phyloP scores from a whole-genome alignment of 2,329 filamentous ascomycete species.

The Plenodomus lindquistii region DNA sequence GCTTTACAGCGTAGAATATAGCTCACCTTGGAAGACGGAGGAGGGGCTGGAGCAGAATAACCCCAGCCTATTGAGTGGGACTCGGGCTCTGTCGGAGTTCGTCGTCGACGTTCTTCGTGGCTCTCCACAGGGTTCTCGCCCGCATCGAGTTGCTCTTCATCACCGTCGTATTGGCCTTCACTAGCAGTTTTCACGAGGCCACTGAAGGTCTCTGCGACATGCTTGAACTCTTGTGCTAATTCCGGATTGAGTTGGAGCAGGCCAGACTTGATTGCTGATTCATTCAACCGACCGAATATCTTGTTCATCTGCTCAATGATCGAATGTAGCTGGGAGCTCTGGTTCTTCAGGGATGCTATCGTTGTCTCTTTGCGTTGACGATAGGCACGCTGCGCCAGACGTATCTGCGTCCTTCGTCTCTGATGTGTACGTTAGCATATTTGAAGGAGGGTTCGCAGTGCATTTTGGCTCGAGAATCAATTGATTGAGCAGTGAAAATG shows the following conservation, averaged over 20 bases:
- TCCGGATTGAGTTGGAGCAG: slow-evolving; percentile 61
- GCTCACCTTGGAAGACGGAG: neutral
- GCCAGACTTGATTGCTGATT: slow-evolving; percentile 62
- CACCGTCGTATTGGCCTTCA: slow-evolving; percentile 31
- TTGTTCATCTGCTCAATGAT: slow-evolving; percentile 75
- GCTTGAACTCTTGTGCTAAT: slow-evolving; percentile 61
- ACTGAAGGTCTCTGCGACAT: slow-evolving; percentile 63
- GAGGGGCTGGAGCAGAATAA: slow-evolving; percentile 17
- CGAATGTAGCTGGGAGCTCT: slow-evolving; percentile 69
- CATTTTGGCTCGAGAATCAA: neutral
- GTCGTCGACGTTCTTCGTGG: slow-evolving; percentile 7
- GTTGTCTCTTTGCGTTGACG: slow-evolving; percentile 82
- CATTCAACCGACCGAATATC: slow-evolving; percentile 69
- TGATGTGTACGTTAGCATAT: slow-evolving; percentile 37
- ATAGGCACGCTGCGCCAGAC: slow-evolving; percentile 83
- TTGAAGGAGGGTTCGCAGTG: neutral
- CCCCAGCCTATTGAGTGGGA: slow-evolving; percentile 32
- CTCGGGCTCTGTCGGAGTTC: slow-evolving; percentile 7
- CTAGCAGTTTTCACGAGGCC: slow-evolving; percentile 55
- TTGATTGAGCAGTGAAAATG: neutral
- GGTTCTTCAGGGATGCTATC: slow-evolving; percentile 71
- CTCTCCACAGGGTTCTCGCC: slow-evolving; percentile 34
- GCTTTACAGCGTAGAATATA: neutral
- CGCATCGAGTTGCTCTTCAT: slow-evolving; percentile 23
- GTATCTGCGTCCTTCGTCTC: slow-evolving; percentile 85